These are phyloP conservation scores for Heliosperma pusillum DNA, from an alignment of 148 eudicot genomes.

Conservation along the genomic window DNA sequence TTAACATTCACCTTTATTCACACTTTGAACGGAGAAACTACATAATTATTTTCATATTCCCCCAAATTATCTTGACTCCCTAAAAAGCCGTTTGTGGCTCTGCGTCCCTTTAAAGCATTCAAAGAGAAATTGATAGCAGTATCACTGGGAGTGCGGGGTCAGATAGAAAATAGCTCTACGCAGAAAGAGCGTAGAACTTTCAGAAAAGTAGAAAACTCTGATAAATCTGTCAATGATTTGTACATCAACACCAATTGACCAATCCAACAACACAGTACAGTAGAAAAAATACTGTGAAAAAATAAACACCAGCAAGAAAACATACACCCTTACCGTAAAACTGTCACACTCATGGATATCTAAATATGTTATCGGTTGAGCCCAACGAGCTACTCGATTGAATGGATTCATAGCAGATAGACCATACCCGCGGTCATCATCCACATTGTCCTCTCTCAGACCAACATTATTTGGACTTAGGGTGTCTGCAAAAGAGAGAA, in stretches of 20 bases:
- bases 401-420: slow-evolving; percentile 51
- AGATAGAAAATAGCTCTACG: not conserved
- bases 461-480: slow-evolving; percentile 80
- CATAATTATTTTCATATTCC: too few relatives aligned
- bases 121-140: too few relatives aligned
- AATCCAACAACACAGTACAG: not conserved
- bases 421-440: slow-evolving; percentile 87
- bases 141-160: not conserved
- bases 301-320: slow-evolving; percentile 1
- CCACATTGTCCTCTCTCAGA: slow-evolving; percentile 52
- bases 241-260: not conserved
- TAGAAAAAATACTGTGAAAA: not conserved
- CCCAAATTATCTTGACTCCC: too few relatives aligned
- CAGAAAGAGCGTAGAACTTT: not conserved
- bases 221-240: not conserved
- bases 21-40: too few relatives aligned
- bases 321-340: slow-evolving; percentile 52
- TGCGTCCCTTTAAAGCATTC: too few relatives aligned
- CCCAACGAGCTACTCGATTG: slow-evolving; percentile 70
- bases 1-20: too few relatives aligned
- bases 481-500: slow-evolving; percentile 49
- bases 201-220: not conserved
- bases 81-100: too few relatives aligned
- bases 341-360: slow-evolving; percentile 65
- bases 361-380: slow-evolving; percentile 85